These are phyloP conservation scores for Moesziomyces parantarcticus DNA, from an alignment of 1,284 basidiomycete genomes.

Conservation along the genomic window DNA sequence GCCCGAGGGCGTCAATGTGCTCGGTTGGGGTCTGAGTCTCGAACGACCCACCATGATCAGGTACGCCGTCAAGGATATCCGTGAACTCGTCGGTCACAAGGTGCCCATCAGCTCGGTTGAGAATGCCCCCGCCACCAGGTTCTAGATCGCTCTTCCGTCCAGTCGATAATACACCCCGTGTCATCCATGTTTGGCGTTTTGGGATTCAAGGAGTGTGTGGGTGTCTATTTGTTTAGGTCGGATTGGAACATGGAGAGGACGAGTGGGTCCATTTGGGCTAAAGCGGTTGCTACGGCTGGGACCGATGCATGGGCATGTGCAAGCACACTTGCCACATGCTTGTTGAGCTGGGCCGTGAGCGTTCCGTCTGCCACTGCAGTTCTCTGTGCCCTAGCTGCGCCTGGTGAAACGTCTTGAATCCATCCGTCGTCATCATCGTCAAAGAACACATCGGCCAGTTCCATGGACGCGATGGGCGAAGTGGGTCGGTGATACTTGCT, in stretches of 20 bases:
- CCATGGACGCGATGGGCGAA: conserved; percentile 49
- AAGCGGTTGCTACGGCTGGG: conserved; percentile 30
- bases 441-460: conserved; percentile 35
- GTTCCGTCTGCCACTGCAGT: conserved; percentile 50
- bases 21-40: conserved; percentile 95
- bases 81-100: conserved; percentile 97
- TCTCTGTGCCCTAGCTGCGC: conserved; percentile 49
- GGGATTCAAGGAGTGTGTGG: neutral
- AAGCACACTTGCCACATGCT: conserved; percentile 45
- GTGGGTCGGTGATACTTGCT: conserved; percentile 37
- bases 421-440: conserved; percentile 45
- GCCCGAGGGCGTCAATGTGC: conserved; percentile 93
- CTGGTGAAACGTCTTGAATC: conserved; percentile 60
- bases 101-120: conserved; percentile 73
- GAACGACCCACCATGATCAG: conserved; percentile 99
- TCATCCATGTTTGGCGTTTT: neutral
- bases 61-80: conserved; percentile 89
- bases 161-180: neutral
- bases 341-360: conserved; percentile 36
- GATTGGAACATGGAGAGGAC: conserved; percentile 60
- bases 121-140: conserved; percentile 64
- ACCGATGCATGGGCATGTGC: conserved; percentile 39
- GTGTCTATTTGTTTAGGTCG: conserved; percentile 35
- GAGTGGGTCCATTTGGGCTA: conserved; percentile 56
- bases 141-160: conserved; percentile 27